Evolutionary conservation across 164 flowering plant genomes (phyloP).

Genomic region (Stephania cephalantha): DNA sequence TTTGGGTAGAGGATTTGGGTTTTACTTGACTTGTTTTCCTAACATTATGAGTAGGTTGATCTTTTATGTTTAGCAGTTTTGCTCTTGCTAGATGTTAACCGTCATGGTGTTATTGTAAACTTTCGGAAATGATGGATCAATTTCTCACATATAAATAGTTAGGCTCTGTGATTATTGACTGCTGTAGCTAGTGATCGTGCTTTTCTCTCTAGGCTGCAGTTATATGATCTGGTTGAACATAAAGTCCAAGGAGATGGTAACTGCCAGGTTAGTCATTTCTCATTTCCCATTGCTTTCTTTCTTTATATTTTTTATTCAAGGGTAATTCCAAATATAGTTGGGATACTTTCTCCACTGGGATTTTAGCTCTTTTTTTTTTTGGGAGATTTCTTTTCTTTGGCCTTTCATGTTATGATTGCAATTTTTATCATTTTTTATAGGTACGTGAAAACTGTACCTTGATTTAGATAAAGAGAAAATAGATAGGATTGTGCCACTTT

Average conservation of each 20-base stretch:
- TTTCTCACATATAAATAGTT: neutral
- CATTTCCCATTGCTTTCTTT: neutral
- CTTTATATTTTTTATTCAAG: neutral
- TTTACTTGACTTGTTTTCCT: no score
- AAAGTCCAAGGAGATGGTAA: conserved; percentile 88
- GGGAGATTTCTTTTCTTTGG: no score
- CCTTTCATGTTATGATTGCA: no score
- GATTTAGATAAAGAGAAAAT: no score
- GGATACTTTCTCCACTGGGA: no score
- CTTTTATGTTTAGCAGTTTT: neutral
- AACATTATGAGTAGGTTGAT: neutral
- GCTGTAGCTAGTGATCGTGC: neutral
- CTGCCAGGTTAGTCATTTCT: conserved; percentile 60
- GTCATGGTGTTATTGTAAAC: neutral
- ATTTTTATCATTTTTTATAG: no score
- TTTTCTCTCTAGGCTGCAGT: conserved; percentile 44
- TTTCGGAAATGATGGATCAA: neutral
- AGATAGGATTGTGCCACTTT: no score
- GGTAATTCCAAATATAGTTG: no score
- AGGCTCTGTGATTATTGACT: conserved; percentile 7
- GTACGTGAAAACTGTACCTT: no score
- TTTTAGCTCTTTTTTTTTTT: no score
- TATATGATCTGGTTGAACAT: conserved; percentile 74
- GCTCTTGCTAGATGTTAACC: neutral
- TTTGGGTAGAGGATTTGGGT: no score